Evolutionary conservation across 2,329 filamentous ascomycete genomes (phyloP), one percentile per base, ranked within the genome.

Genomic region (Seiridium cupressi): DNA sequence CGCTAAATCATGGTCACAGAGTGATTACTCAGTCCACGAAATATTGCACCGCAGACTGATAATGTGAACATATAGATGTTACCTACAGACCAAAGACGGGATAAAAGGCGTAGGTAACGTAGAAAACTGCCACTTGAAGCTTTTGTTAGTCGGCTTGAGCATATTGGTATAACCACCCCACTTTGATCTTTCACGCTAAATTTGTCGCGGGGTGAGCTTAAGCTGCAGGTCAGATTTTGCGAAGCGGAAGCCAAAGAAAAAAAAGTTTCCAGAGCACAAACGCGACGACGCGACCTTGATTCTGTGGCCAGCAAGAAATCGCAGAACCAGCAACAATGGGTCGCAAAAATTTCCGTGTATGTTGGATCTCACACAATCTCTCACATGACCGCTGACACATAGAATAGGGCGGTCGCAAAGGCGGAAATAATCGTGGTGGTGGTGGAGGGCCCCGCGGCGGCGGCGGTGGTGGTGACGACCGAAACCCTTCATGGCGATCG

Each of bases 401-500:
- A 38, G 40, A 40, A 57, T 26, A 73, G 71, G 70, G 70, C 46
- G 68, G 69, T 60, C 70, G 70, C 60, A 72, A 66, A 63, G 70
- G 70, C 60, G 68, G 68, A 44, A 62, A 57, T 34, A 63, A 59
- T 61, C 60, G 63, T 32, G 18, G 18, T 26, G 18, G 18, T 26
- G 18, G 18, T 26, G 61, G 65, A 26, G 61, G 63, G 51, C 65
- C 65, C 62, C 69, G 74, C 44, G 72, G 70, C 26, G 67, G 70
- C 59, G 75, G 73, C 57, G 72, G 77, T 65, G 70, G 75, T 66
- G 75, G 79, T 62, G 76, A 78, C 66, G 78, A 79, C 63, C 77
- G 79, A 57, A 75, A 68, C 32, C 35, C 58, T 55, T 56, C 64
- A n/a, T 77, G 77, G 67, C 70, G 74, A 65, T 72, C 71, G 5